Conservation (phyloP, 2,329 filamentous ascomycete species). For the Ceratocystis smalleyi region DNA sequence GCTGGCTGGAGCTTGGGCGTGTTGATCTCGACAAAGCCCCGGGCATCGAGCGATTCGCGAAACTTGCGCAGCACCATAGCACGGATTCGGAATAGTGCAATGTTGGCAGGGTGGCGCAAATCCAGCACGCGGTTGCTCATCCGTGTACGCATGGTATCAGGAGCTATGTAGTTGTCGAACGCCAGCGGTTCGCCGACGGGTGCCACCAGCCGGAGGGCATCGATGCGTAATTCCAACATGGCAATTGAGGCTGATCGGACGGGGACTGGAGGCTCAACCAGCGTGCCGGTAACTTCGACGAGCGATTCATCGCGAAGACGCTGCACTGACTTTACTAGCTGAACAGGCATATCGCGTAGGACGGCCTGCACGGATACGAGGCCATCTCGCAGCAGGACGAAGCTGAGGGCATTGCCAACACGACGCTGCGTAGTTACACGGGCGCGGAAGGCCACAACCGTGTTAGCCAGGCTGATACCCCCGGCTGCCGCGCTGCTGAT, state of each 20-base stretch:
- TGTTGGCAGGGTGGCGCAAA: conserved; percentile 69
- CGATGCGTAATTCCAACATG: conserved; percentile 58
- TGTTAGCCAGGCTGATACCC: conserved; percentile 19
- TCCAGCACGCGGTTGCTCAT: conserved; percentile 68
- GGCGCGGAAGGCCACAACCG: conserved; percentile 29
- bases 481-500: conserved; percentile 25
- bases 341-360: conserved; percentile 31
- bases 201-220: conserved; percentile 37
- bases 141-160: conserved; percentile 44
- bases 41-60: conserved; percentile 55
- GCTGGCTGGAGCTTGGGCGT: conserved; percentile 82
- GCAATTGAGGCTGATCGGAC: conserved; percentile 63
- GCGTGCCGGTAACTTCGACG: conserved; percentile 56
- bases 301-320: conserved; percentile 65
- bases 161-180: conserved; percentile 33
- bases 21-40: conserved; percentile 82
- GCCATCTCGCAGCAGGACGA: conserved; percentile 74
- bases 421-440: conserved; percentile 61
- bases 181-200: conserved; percentile 31
- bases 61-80: conserved; percentile 68
- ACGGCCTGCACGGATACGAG: conserved; percentile 74
- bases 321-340: conserved; percentile 79
- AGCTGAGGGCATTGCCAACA: conserved; percentile 68
- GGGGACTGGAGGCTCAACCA: conserved; percentile 58
- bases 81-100: conserved; percentile 77